These are phyloP conservation scores for Suillus decipiens DNA, from an alignment of 768 basidiomycete genomes.

Conservation along the genomic window DNA sequence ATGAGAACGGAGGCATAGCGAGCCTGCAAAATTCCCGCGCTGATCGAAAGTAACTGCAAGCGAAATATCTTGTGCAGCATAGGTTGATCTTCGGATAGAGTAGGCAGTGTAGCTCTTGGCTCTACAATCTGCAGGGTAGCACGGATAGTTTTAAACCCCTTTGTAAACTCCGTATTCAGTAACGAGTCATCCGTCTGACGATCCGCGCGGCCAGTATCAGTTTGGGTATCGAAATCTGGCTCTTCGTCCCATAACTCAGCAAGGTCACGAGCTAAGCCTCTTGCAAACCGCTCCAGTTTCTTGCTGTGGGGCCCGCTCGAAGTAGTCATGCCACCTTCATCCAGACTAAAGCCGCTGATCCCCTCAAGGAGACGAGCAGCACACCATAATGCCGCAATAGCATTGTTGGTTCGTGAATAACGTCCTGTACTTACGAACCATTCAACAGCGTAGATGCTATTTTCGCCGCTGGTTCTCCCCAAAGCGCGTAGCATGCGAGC, in stretches of 20 bases:
- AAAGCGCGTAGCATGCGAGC: conserved; percentile 73
- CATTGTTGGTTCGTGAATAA: conserved; percentile 43
- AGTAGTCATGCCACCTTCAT: conserved; percentile 23
- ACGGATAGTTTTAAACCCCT: conserved; percentile 64
- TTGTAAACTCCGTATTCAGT: conserved; percentile 58
- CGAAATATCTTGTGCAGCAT: conserved; percentile 69
- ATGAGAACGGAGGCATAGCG: conserved; percentile 76
- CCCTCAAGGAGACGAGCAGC: conserved; percentile 79
- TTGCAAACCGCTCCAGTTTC: conserved; percentile 62
- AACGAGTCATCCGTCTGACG: conserved; percentile 37
- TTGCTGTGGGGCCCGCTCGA: conserved; percentile 37
- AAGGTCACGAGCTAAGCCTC: conserved; percentile 61
- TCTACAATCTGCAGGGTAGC: conserved; percentile 56
- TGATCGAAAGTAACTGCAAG: conserved; percentile 73
- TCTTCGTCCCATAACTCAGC: conserved; percentile 72
- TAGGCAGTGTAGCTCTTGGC: conserved; percentile 26
- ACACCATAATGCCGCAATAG: conserved; percentile 83
- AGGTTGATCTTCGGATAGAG: conserved; percentile 46
- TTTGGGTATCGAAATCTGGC: conserved; percentile 28
- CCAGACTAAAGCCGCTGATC: conserved; percentile 49
- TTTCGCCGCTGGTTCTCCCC: conserved; percentile 68
- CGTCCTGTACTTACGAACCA: conserved; percentile 70
- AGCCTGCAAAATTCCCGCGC: conserved; percentile 69
- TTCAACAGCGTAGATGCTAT: conserved; percentile 74
- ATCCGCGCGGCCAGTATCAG: conserved; percentile 19